Percentiles rank a stretch among this genome's conserved stretches.
Conservation (phyloP, 2,329 filamentous ascomycete species). For the Akanthomyces lecanii region DNA sequence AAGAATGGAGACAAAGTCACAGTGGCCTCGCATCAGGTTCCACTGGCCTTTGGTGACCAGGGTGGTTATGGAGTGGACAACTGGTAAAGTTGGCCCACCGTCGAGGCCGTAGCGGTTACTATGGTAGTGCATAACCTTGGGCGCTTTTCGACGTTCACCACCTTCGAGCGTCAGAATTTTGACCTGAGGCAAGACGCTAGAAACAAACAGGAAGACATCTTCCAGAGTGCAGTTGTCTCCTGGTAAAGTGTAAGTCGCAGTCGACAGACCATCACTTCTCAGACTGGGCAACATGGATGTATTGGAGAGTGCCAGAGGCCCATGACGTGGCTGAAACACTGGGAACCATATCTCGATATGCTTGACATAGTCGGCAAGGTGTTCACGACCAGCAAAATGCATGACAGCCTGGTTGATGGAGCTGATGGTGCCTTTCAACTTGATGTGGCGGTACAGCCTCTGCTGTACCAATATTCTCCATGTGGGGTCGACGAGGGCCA, state of each 20-base stretch:
- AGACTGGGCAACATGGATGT: constrained; percentile 47
- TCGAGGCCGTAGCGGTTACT: constrained; percentile 16
- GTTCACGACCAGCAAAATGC: constrained; percentile 56
- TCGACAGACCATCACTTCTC: constrained; percentile 52
- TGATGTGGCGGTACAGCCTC: constrained; percentile 70
- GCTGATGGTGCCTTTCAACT: constrained; percentile 66
- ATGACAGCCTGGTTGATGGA: constrained; percentile 54
- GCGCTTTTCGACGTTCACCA: constrained; percentile 72
- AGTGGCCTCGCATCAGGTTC: constrained; percentile 64
- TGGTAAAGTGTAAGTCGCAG: constrained; percentile 55
- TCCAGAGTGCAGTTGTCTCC: constrained; percentile 66
- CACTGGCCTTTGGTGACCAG: constrained; percentile 71
- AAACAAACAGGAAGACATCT: constrained; percentile 63
- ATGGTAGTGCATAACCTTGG: constrained; percentile 50
- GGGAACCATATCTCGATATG: constrained; percentile 77
- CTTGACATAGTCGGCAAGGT: constrained; percentile 61
- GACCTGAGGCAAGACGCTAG: constrained; percentile 53
- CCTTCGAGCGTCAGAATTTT: constrained; percentile 69
- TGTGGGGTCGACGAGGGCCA: constrained; percentile 58
- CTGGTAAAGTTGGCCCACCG: constrained; percentile 33
- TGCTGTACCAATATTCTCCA: constrained; percentile 68
- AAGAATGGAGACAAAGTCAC: constrained; percentile 60
- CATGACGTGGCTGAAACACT: constrained; percentile 59
- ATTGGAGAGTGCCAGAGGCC: constrained; percentile 39
- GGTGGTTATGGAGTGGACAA: constrained; percentile 56